phyloP scores from a whole-genome alignment of 371 early-diverging fungal species.

The Massospora cicadina region DNA sequence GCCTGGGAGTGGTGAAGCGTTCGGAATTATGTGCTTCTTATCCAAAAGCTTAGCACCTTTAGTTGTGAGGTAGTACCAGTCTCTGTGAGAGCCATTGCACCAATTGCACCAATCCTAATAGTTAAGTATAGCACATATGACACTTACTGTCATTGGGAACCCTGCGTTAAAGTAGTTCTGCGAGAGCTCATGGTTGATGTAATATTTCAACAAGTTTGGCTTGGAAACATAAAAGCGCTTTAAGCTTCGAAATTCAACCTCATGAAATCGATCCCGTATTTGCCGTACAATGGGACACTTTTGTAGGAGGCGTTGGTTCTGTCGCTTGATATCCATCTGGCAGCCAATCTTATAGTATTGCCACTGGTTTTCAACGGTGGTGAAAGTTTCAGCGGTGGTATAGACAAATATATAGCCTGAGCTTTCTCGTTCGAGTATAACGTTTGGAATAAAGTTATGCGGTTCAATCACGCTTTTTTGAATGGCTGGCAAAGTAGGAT shows the following conservation, averaged over 20 bases:
- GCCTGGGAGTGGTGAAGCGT: background rate
- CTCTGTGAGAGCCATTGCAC: background rate
- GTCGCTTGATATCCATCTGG: background rate
- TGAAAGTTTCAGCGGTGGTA: background rate
- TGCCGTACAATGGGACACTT: background rate
- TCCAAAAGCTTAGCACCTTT: background rate
- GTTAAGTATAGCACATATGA: background rate
- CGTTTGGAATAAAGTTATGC: background rate
- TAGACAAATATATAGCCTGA: background rate
- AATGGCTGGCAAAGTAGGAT: background rate
- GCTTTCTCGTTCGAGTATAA: background rate
- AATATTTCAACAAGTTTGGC: background rate
- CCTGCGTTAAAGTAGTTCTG: background rate
- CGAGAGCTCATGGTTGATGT: background rate
- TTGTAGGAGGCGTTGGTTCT: background rate
- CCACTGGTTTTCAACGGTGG: background rate
- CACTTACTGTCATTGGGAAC: background rate
- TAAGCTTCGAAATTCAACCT: background rate
- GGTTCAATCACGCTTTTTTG: background rate
- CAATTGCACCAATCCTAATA: background rate
- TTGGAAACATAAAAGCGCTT: background rate
- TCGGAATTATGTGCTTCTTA: background rate
- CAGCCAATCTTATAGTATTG: background rate
- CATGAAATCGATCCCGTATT: background rate
- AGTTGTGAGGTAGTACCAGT: background rate